Conservation (phyloP, 441 rosid species). For the Bruguiera hainesii region DNA sequence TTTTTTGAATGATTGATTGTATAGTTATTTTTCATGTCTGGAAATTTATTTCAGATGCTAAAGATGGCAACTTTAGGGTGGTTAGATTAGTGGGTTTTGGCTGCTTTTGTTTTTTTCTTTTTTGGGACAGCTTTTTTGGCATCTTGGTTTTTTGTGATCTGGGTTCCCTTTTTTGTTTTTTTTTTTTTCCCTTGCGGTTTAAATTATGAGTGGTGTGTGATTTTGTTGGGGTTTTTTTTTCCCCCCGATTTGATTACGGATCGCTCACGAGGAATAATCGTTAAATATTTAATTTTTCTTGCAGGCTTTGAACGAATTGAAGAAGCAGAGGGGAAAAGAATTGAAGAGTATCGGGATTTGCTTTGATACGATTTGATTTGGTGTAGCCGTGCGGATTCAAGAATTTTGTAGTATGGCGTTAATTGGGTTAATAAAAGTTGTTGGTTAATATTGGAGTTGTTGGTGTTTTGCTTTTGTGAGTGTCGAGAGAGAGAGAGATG, state of each 20-base stretch:
- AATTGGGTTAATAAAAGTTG: slow-evolving; percentile 10
- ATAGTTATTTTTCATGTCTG: neutral
- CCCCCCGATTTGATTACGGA: slow-evolving; percentile 23
- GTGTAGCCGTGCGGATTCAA: slow-evolving; percentile 24
- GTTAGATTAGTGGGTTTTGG: slow-evolving; percentile 3
- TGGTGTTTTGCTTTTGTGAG: slow-evolving; percentile 16
- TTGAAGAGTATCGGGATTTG: slow-evolving; percentile 27
- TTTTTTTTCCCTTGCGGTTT: slow-evolving; percentile 13
- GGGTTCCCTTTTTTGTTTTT: slow-evolving; percentile 23
- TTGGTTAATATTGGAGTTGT: slow-evolving; percentile 26
- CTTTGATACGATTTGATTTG: slow-evolving; percentile 21
- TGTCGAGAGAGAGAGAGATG: slow-evolving; percentile 43
- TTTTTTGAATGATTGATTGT: slow-evolving; percentile 10
- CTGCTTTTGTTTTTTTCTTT: neutral
- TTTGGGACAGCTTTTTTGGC: slow-evolving; percentile 7
- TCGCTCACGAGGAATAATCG: slow-evolving; percentile 31
- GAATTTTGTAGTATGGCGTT: slow-evolving; percentile 14
- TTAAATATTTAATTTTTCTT: slow-evolving; percentile 11
- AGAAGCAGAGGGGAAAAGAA: slow-evolving; percentile 24
- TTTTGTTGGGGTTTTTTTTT: slow-evolving; percentile 13
- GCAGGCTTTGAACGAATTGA: slow-evolving; percentile 23
- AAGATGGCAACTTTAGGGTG: neutral
- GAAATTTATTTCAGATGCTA: neutral
- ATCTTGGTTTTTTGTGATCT: slow-evolving; percentile 34
- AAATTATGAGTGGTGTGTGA: neutral